phyloP scores from a whole-genome alignment of 108 stramenopile genomes.

The Pseudonitzschia delicatissima region DNA sequence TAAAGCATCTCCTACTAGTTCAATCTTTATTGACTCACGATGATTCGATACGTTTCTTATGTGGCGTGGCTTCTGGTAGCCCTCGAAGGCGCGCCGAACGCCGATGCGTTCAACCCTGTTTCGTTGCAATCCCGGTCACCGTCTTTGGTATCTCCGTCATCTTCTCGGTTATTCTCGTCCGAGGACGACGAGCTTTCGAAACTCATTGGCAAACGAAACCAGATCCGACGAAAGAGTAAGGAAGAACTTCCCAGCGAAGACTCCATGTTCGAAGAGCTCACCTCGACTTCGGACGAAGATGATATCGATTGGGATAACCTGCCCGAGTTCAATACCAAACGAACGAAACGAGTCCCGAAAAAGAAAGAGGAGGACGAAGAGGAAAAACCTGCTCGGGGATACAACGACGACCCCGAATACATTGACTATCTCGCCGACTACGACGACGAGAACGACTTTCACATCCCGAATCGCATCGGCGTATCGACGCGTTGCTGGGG shows the following conservation, averaged over 20 bases:
- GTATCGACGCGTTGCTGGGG: slow-evolving; percentile 72
- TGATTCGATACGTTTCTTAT: neutral
- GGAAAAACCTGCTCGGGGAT: neutral
- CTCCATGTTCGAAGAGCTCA: neutral
- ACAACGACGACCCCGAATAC: slow-evolving; percentile 27
- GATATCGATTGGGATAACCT: slow-evolving; percentile 23
- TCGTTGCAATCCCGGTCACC: neutral
- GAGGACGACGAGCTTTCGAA: slow-evolving; percentile 50
- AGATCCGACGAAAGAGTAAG: slow-evolving; percentile 44
- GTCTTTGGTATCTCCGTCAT: neutral
- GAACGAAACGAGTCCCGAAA: slow-evolving; percentile 30
- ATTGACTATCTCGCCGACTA: slow-evolving; percentile 65
- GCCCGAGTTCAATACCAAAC: slow-evolving; percentile 42
- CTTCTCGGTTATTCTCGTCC: slow-evolving; percentile 11
- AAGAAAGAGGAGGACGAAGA: slow-evolving; percentile 23
- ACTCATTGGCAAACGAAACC: slow-evolving; percentile 46
- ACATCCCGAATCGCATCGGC: slow-evolving; percentile 85
- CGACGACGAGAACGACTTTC: slow-evolving; percentile 82
- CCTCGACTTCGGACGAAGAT: neutral
- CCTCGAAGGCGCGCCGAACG: neutral
- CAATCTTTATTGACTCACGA: too few relatives aligned
- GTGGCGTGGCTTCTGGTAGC: neutral
- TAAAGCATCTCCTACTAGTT: too few relatives aligned
- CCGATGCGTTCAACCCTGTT: slow-evolving; percentile 1
- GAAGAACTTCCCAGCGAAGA: slow-evolving; percentile 35